Conservation (phyloP, 1,284 basidiomycete species). For the Phellinidium pouzarii region DNA sequence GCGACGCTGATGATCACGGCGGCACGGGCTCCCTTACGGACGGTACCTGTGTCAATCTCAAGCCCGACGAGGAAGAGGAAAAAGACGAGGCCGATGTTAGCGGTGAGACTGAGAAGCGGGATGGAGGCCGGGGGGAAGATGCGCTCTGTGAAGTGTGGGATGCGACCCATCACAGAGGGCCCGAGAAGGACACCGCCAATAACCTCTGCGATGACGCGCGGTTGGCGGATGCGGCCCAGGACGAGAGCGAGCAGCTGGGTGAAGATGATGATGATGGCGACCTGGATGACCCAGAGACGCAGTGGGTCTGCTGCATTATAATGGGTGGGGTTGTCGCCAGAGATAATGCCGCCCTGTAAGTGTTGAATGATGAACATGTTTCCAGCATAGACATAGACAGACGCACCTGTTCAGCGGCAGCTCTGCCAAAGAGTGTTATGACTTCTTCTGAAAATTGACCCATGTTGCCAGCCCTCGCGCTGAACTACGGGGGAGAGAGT, state of each 20-base stretch:
- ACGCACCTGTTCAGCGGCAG: conserved; percentile 43
- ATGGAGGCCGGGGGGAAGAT: conserved; percentile 78
- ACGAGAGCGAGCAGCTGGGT: conserved; percentile 63
- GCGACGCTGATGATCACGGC: conserved; percentile 43
- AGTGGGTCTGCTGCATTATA: conserved; percentile 65
- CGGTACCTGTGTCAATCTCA: conserved; percentile 70
- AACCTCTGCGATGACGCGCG: conserved; percentile 84
- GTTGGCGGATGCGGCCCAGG: conserved; percentile 68
- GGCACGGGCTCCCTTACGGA: conserved; percentile 41
- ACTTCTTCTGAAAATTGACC: conserved; percentile 37
- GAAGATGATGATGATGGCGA: conserved; percentile 68
- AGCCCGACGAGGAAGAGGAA: conserved; percentile 90
- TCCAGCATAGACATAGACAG: background rate
- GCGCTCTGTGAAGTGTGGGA: conserved; percentile 58
- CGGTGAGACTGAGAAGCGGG: conserved; percentile 73
- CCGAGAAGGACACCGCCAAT: conserved; percentile 79
- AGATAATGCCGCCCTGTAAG: conserved; percentile 52
- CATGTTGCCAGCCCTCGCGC: conserved; percentile 23
- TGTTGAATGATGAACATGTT: background rate
- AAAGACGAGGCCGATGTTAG: conserved; percentile 83
- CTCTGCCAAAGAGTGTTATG: conserved; percentile 30
- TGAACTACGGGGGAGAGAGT: background rate
- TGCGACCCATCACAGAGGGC: conserved; percentile 70
- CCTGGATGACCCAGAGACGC: conserved; percentile 79
- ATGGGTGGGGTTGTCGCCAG: conserved; percentile 55